Conservation (phyloP, 441 rosid species). For the Metrosideros polymorpha region DNA sequence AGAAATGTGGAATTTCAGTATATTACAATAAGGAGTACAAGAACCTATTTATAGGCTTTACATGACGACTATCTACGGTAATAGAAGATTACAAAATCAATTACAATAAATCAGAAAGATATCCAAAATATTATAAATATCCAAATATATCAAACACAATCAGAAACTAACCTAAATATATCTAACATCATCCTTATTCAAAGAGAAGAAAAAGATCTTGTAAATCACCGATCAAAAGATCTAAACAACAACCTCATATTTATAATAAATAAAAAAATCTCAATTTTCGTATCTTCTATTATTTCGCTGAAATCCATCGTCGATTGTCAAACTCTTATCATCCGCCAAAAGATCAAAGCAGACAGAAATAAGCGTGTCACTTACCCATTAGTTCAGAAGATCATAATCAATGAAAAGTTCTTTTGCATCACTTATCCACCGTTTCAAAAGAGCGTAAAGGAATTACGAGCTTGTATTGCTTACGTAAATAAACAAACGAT, state of each 20-base stretch:
- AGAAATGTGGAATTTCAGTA: no score
- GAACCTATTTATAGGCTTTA: no score
- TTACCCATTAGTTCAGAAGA: neutral
- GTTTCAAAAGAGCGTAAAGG: neutral
- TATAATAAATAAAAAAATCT: neutral
- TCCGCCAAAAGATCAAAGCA: neutral
- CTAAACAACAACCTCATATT: neutral
- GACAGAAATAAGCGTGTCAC: neutral
- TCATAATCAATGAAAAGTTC: neutral
- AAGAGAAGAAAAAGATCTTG: neutral
- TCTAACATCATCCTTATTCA: neutral
- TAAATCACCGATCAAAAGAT: neutral
- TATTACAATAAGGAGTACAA: no score
- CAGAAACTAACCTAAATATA: no score
- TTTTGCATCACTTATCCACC: neutral
- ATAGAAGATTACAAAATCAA: no score
- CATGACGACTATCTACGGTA: no score
- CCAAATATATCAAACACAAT: no score
- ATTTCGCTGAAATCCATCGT: neutral
- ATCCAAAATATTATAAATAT: no score
- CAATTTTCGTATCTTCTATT: neutral
- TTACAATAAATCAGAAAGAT: no score
- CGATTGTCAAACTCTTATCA: neutral
- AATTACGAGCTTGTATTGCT: no score
- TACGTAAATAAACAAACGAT: no score